Base-by-base conservation (phyloP, 2,329 filamentous ascomycete genomes). In the Colletotrichum echinochloae region DNA sequence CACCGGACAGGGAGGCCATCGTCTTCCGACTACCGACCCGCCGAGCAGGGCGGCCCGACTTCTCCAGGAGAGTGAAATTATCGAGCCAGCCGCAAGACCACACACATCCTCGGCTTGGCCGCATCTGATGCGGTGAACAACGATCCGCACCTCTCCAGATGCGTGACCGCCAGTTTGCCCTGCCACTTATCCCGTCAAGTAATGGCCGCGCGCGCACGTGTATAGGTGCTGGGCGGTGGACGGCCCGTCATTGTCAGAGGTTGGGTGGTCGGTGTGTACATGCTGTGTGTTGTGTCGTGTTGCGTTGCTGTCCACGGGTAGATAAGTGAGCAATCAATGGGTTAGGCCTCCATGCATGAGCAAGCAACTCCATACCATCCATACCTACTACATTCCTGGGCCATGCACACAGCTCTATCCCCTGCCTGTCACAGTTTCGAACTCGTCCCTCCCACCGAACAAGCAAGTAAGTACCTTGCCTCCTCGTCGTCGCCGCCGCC, bases 381-480 rank as follows among this genome's bases (percentile, higher is more conserved):
- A n/a, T n/a, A n/a, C n/a, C n/a, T n/a, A n/a, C n/a, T n/a, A 64
- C 66, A 62, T 66, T 70, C 66, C 66, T 70, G 61, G 48, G 62
- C 55, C 39, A 11, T 66, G 49, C 54, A 41, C 54, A 41, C n/a
- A 46, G 54, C 61, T 49, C 8, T 7, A 49, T 23, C n/a, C 39
- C 63, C 23, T 67, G 64, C 64, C 57, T 56, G 57, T 26, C 18
- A 51, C 5, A 52, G 35, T 56, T 48, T 55, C 55, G 23, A 41
- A 41, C n/a, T 35, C 30, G 18, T 30, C 41, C 26, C 18, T 18
- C 41, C 51, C 26, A 23, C 20, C 44, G 51, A 26, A 20, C 20
- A n/a, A 33, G 8, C 30, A 20, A 20, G 20, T n/a, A 9, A 2
- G 46, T 8, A n/a, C 23, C 46, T 49, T 16, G 46, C 11, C 16